Evolutionary conservation across 1,139 yeast genomes (phyloP).

Genomic region (Yamadazyma songkhlaensis): DNA sequence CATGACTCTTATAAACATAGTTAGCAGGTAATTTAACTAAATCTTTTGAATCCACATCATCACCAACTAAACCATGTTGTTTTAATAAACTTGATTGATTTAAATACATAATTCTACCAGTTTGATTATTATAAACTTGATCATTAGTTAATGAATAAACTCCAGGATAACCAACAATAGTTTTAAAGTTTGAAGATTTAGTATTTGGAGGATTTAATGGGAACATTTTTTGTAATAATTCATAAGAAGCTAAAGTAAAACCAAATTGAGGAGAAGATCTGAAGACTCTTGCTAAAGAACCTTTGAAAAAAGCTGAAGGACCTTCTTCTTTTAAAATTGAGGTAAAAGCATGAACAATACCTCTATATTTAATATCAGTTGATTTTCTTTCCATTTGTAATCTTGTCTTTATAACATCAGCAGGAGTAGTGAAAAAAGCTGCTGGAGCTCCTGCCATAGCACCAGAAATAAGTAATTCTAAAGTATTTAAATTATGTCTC

Average conservation of each 20-base stretch:
- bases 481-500: constrained; percentile 58
- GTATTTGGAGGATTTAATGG: constrained; percentile 49
- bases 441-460: constrained; percentile 98
- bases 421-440: constrained; percentile 93
- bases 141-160: constrained; percentile 47
- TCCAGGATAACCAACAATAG: constrained; percentile 47
- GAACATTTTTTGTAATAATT: constrained; percentile 57
- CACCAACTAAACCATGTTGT: constrained; percentile 19
- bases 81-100: constrained; percentile 30
- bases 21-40: constrained; percentile 44
- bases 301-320: constrained; percentile 81
- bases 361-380: constrained; percentile 75
- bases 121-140: constrained; percentile 41
- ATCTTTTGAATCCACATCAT: constrained; percentile 27
- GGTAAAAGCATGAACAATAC: constrained; percentile 72
- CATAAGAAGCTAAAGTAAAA: constrained; percentile 94
- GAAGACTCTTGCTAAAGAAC: constrained; percentile 91
- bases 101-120: constrained; percentile 37
- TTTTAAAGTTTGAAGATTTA: constrained; percentile 43
- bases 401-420: constrained; percentile 95
- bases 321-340: constrained; percentile 80
- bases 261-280: constrained; percentile 98
- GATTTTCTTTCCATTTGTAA: constrained; percentile 80
- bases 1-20: constrained; percentile 60
- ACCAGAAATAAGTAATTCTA: constrained; percentile 85